phyloP scores from a whole-genome alignment of 2,329 filamentous ascomycete species.

The Gyromitra esculenta region DNA sequence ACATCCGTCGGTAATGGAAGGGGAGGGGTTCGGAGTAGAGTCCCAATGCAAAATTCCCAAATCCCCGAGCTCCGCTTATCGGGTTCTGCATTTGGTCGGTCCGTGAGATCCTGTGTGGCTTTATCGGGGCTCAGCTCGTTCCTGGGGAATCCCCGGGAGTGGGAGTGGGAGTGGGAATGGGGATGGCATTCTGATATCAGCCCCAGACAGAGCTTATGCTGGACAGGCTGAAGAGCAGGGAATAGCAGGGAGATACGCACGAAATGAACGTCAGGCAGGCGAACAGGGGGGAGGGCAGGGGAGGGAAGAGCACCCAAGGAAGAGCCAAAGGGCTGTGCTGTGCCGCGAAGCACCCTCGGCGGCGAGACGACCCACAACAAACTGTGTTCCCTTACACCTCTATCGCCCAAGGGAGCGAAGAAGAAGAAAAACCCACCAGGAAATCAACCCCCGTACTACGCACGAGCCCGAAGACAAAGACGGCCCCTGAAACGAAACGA shows the following conservation, averaged over 20 bases:
- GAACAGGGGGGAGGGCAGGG: slow-evolving; percentile 18
- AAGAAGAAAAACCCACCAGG: slow-evolving; percentile 27
- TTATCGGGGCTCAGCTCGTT: slow-evolving; percentile 18
- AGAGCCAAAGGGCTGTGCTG: slow-evolving; percentile 30
- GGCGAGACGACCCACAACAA: slow-evolving; percentile 39
- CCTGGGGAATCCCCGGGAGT: slow-evolving; percentile 25
- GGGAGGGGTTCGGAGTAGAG: slow-evolving; percentile 6
- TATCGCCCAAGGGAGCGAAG: slow-evolving; percentile 10
- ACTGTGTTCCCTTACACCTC: slow-evolving; percentile 29
- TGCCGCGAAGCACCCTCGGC: slow-evolving; percentile 31
- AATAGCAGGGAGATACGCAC: neutral
- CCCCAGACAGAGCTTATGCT: slow-evolving; percentile 10
- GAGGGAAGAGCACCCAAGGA: neutral
- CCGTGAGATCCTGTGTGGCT: slow-evolving; percentile 18
- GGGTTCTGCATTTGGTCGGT: slow-evolving; percentile 23
- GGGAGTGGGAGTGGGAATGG: no score
- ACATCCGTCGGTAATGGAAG: slow-evolving; percentile 10
- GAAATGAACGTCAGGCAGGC: slow-evolving; percentile 32
- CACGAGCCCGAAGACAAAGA: slow-evolving; percentile 42
- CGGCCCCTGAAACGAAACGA: slow-evolving; percentile 19
- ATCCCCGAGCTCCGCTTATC: slow-evolving; percentile 23
- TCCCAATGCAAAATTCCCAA: slow-evolving; percentile 6
- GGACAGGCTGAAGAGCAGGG: slow-evolving; percentile 5
- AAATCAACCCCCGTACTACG: slow-evolving; percentile 39
- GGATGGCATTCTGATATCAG: slow-evolving; percentile 13